A percentile compares a stretch with the other conserved stretches of the same genome.
phyloP scores from a whole-genome alignment of 345 rosid species.

The Carallia brachiata region DNA sequence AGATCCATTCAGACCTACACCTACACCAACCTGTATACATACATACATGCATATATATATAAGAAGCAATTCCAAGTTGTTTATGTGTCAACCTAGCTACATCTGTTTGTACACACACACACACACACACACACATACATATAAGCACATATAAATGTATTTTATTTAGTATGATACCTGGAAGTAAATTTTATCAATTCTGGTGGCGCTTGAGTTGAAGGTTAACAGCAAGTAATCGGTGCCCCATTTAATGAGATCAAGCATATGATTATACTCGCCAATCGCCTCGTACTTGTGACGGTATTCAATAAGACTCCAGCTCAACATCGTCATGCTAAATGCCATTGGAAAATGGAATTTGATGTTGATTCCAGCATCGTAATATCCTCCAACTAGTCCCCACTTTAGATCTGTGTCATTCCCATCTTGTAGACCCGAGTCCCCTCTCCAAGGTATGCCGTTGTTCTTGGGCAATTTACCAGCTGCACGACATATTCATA shows the following conservation, averaged over 20 bases:
- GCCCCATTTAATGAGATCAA: constrained; percentile 78
- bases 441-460: constrained; percentile 67
- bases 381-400: constrained; percentile 80
- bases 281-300: constrained; percentile 56
- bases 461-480: constrained; percentile 69
- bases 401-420: constrained; percentile 38
- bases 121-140: too few relatives aligned
- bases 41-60: neutral
- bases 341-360: constrained; percentile 94
- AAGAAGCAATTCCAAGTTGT: too few relatives aligned
- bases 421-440: constrained; percentile 72
- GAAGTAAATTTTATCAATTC: constrained; percentile 50
- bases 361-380: constrained; percentile 74
- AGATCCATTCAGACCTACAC: constrained; percentile 55
- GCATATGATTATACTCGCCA: constrained; percentile 54
- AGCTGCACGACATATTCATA: constrained; percentile 43
- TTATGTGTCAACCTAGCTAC: too few relatives aligned
- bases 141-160: too few relatives aligned
- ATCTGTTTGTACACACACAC: too few relatives aligned
- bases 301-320: constrained; percentile 93
- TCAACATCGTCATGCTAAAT: constrained; percentile 80
- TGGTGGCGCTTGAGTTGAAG: constrained; percentile 66
- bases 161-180: too few relatives aligned
- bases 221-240: constrained; percentile 81
- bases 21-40: constrained; percentile 53